Conservation (phyloP, 345 rosid genomes). For the Hirschfeldia incana region DNA sequence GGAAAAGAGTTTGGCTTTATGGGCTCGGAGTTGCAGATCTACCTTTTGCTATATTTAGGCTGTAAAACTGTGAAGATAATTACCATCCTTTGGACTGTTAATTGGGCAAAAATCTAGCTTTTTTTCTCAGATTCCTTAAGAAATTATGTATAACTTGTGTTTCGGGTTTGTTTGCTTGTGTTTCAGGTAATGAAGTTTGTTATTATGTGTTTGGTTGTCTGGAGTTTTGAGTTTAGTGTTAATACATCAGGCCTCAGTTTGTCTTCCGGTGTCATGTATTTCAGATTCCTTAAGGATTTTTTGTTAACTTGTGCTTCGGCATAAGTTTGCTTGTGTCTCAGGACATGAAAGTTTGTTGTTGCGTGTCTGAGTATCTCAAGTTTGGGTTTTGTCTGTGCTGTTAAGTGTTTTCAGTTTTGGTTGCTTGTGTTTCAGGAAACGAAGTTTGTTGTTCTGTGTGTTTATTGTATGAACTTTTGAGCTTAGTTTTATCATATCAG, state of each 20-base stretch:
- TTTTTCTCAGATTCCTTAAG: background rate
- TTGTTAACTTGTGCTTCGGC: background rate
- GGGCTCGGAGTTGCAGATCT: slow-evolving; percentile 5
- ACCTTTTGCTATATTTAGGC: slow-evolving; percentile 26
- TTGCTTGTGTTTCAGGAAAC: background rate
- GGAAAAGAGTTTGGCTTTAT: background rate
- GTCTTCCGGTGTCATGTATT: background rate
- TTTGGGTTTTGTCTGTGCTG: background rate
- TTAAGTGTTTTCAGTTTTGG: background rate
- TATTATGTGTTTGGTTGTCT: background rate
- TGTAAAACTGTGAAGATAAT: background rate
- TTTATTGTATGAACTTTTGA: background rate
- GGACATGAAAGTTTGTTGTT: background rate
- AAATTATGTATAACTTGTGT: background rate
- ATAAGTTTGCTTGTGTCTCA: background rate
- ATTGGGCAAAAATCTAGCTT: background rate
- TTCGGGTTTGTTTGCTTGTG: slow-evolving; percentile 31
- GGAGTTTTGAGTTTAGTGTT: background rate
- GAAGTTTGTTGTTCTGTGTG: background rate
- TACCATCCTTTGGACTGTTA: background rate
- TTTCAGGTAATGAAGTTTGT: slow-evolving; percentile 29
- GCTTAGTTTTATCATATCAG: background rate
- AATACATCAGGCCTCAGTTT: background rate
- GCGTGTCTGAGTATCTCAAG: background rate
- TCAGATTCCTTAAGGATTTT: background rate